Evolutionary conservation across 2,329 filamentous ascomycete genomes (phyloP).

Genomic region (Phialophora macrospora): DNA sequence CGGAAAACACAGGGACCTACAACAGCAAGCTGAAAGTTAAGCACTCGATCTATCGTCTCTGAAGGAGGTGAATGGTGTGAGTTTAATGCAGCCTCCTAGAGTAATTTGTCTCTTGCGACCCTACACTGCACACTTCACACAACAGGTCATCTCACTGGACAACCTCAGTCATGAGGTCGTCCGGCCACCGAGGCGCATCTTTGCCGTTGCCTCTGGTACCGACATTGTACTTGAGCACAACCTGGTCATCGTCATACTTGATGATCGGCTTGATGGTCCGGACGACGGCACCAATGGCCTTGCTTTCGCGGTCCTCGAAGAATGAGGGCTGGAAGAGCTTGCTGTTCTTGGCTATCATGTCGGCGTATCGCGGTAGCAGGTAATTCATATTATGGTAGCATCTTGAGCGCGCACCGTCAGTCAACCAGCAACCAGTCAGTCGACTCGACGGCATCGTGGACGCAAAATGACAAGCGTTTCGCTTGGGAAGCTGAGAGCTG

Average conservation of each 20-base stretch:
- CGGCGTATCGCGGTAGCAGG: slow-evolving; percentile 49
- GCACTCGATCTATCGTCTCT: neutral
- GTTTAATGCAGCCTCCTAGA: neutral
- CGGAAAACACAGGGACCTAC: neutral
- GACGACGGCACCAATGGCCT: slow-evolving; percentile 48
- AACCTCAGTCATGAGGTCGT: slow-evolving; percentile 43
- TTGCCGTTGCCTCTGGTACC: slow-evolving; percentile 58
- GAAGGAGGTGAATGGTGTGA: neutral
- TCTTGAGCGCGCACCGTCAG: slow-evolving; percentile 7
- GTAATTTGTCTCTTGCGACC: neutral
- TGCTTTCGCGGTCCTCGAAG: slow-evolving; percentile 52
- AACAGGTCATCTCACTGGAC: slow-evolving; percentile 19
- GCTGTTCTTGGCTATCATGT: slow-evolving; percentile 49
- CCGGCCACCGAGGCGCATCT: slow-evolving; percentile 56
- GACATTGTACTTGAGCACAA: slow-evolving; percentile 54
- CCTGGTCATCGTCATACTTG: slow-evolving; percentile 45
- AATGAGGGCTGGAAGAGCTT: slow-evolving; percentile 55
- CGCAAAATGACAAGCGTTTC: neutral
- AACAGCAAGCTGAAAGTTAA: neutral
- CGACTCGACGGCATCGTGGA: no score
- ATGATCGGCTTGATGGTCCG: slow-evolving; percentile 53
- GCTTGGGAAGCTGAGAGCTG: neutral
- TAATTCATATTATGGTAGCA: slow-evolving; percentile 55
- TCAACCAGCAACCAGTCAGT: no score
- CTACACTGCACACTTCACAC: neutral